Base-by-base conservation (phyloP, 2,329 filamentous ascomycete species). In the Trichophyton verrucosum region DNA sequence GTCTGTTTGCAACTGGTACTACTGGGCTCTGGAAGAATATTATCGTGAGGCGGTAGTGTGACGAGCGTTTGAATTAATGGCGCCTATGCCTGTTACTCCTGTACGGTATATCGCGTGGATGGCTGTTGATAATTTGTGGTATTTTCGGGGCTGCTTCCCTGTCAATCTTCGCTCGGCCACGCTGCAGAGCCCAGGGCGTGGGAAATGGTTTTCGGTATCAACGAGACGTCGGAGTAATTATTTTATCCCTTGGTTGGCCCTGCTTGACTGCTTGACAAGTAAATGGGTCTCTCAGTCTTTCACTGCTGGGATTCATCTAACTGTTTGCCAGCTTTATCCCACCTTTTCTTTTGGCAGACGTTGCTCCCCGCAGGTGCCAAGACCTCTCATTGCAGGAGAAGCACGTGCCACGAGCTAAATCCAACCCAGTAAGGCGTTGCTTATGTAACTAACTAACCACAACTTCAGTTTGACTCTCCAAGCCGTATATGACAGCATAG, bases 341-440 rank as follows among this genome's bases (percentile, higher is more conserved):
- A 55, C 51, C 33, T 38, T 36, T 38, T 38, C 33, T 30, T 24
- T 55, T 55, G 51, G 51, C 6, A 33, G 51, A 55, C 30, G 27
- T 55, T 17, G 51, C 51, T 55, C 51, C 51, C 51, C 51, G 51
- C 51, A 33, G 51, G 27, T 27, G 51, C 51, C 51, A 55, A 55
- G 51, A 13, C 6, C 15, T 13, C 17, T 33, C 4, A 4, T 33
- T n/a, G 30, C 49, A n/a, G 11, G 15, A 55, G 15, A 20, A 55
- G 30, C 51, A 55, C 51, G 51, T 55, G 51, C 30, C 51, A 55
- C n/a, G 15, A 55, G 30, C 27, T 55, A 55, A 51, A 51, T 51
- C 20, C 20, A 51, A 51, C 46, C 20, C 44, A 17, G 20, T 8
- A 2, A 9, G 8, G 24, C 2, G 1, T 15, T 49, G 46, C 46